phyloP scores from a whole-genome alignment of 2,329 filamentous ascomycete genomes.

The Westerdykella aurantiaca region DNA sequence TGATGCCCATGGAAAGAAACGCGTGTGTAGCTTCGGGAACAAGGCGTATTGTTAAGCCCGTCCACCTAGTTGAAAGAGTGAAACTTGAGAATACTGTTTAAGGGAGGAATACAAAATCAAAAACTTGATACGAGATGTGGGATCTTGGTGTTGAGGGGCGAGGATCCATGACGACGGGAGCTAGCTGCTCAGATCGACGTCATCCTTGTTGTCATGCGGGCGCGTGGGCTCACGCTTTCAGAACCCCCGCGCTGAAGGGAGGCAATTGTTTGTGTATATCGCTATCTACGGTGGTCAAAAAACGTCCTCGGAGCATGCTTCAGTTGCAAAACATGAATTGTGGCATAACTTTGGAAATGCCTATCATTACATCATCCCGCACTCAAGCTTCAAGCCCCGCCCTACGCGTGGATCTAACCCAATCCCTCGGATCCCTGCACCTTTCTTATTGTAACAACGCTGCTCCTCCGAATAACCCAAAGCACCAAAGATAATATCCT shows the following conservation, averaged over 20 bases:
- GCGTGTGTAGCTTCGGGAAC: not conserved
- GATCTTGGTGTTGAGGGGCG: slow-evolving; percentile 6
- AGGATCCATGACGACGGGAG: slow-evolving; percentile 4
- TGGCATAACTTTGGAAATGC: too few relatives aligned
- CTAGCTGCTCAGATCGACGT: slow-evolving; percentile 10
- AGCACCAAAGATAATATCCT: not conserved
- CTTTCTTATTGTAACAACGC: not conserved
- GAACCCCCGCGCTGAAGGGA: too few relatives aligned
- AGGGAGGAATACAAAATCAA: not conserved
- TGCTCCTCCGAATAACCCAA: not conserved
- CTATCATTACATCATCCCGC: not conserved
- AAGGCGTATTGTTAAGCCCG: not conserved
- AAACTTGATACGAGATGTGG: not conserved
- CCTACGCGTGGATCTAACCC: not conserved
- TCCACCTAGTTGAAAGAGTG: not conserved
- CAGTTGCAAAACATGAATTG: too few relatives aligned
- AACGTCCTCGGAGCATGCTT: too few relatives aligned
- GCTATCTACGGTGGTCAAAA: too few relatives aligned
- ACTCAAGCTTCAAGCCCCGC: not conserved
- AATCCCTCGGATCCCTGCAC: not conserved
- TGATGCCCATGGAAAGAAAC: slow-evolving; percentile 24
- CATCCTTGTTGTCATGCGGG: slow-evolving; percentile 2
- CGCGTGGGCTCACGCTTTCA: too few relatives aligned
- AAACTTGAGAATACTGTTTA: not conserved
- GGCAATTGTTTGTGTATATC: too few relatives aligned